A percentile compares a stretch with the other conserved stretches of the same genome.
Evolutionary conservation across 345 rosid genomes (phyloP).

Genomic region (Syzygium grande): DNA sequence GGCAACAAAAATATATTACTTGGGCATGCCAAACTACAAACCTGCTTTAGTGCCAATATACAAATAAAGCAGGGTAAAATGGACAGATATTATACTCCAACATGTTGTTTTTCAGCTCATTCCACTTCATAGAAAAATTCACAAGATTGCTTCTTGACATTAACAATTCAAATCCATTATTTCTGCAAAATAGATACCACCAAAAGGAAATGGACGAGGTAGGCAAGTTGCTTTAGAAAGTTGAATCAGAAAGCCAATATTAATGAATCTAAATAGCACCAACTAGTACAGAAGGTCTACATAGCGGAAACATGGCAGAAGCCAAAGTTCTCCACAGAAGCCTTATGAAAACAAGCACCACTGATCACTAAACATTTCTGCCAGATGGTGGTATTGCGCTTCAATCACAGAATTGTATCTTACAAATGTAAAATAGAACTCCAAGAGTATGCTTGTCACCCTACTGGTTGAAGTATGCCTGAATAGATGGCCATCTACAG

Average conservation of each 20-base stretch:
- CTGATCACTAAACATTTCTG: not conserved
- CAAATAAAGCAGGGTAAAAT: not conserved
- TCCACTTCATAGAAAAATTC: not conserved
- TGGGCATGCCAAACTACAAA: not conserved
- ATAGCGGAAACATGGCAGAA: not conserved
- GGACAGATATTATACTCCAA: not conserved
- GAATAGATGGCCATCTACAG: not conserved
- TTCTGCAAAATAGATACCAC: not conserved
- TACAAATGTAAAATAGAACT: not conserved
- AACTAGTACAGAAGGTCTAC: not conserved
- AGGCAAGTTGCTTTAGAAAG: not conserved
- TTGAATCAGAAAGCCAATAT: not conserved
- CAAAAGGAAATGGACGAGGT: not conserved
- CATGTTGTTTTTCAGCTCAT: not conserved
- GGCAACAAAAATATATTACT: not conserved
- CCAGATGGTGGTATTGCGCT: not conserved
- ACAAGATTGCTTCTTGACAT: not conserved
- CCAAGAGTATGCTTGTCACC: not conserved
- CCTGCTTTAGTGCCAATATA: not conserved
- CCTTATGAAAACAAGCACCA: not conserved
- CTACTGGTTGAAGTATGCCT: not conserved
- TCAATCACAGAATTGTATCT: not conserved
- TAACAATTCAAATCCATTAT: no score
- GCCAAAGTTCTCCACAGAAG: not conserved
- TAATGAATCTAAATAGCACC: not conserved